phyloP scores from a whole-genome alignment of 179 eudicot genomes.

The Silene coronaria region DNA sequence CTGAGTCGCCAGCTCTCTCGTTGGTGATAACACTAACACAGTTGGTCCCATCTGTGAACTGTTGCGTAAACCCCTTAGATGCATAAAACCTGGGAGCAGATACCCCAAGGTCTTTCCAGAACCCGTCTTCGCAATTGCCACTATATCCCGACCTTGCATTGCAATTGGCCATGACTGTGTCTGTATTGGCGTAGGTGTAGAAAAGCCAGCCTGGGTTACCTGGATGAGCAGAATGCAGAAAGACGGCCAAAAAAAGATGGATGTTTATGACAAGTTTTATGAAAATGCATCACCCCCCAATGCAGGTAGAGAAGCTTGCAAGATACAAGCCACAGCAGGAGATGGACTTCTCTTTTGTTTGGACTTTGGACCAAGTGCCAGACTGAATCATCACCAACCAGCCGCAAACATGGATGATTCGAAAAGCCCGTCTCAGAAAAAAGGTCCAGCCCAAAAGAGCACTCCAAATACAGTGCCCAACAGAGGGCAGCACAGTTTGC shows the following conservation, averaged over 20 bases:
- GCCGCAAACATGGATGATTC: conserved; percentile 62
- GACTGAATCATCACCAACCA: conserved; percentile 68
- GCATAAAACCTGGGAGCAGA: conserved; percentile 80
- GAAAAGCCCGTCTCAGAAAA: conserved; percentile 55
- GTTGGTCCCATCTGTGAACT: conserved; percentile 80
- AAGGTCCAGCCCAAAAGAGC: conserved; percentile 61
- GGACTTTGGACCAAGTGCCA: conserved; percentile 81
- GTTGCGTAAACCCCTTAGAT: conserved; percentile 57
- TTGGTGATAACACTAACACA: conserved; percentile 84
- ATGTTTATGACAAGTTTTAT: conserved; percentile 24
- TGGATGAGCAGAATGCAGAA: conserved; percentile 41
- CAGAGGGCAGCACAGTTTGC: conserved; percentile 91
- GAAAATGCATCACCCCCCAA: conserved; percentile 53
- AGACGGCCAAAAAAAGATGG: conserved; percentile 31
- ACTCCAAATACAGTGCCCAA: conserved; percentile 51
- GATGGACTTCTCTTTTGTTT: conserved; percentile 63
- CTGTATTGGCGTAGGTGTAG: conserved; percentile 96
- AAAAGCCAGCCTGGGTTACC: conserved; percentile 78
- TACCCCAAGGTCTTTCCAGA: conserved; percentile 98
- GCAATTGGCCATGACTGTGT: conserved; percentile 99
- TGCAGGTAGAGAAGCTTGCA: conserved; percentile 56
- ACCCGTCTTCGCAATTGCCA: conserved; percentile 98
- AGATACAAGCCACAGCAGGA: conserved; percentile 75
- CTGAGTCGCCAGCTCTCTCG: conserved; percentile 95
- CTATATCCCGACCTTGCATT: conserved; percentile 79